Evolutionary conservation across 129 eudicot genomes (phyloP).

Genomic region (carrot (Daucus carota)): DNA sequence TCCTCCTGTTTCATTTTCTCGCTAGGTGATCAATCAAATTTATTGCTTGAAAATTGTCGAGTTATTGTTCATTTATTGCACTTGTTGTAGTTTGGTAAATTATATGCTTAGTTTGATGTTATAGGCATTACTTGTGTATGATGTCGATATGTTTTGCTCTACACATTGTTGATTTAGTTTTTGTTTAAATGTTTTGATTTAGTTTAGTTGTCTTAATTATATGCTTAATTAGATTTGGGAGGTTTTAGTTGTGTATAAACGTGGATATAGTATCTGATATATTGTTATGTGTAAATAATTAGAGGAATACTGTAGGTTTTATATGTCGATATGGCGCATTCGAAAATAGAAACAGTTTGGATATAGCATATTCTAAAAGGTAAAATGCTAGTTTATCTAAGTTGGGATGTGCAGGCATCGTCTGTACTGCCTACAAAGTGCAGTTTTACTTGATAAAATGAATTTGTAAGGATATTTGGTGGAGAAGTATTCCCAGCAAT

Average conservation of each 20-base stretch:
- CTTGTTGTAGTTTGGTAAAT: not conserved
- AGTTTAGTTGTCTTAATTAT: not conserved
- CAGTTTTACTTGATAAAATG: too few species aligned
- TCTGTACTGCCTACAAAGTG: not conserved
- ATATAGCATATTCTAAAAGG: not conserved
- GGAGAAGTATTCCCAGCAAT: not conserved
- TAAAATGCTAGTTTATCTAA: not conserved
- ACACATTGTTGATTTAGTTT: not conserved
- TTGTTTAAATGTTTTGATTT: too few species aligned
- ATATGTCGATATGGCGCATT: not conserved
- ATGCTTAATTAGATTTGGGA: not conserved
- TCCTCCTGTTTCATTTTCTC: conserved; percentile 46
- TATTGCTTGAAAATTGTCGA: too few species aligned
- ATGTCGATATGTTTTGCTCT: not conserved
- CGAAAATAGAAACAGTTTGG: not conserved
- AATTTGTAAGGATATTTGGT: not conserved
- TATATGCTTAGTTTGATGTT: not conserved
- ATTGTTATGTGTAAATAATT: not conserved
- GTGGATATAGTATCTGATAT: not conserved
- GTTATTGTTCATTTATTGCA: not conserved
- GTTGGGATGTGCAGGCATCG: not conserved
- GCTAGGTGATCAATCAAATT: too few species aligned
- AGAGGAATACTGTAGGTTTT: not conserved
- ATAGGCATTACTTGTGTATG: not conserved
- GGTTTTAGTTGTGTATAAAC: not conserved